phyloP scores from a whole-genome alignment of 2,329 filamentous ascomycete species.

The Pestalotiopsis sp. region DNA sequence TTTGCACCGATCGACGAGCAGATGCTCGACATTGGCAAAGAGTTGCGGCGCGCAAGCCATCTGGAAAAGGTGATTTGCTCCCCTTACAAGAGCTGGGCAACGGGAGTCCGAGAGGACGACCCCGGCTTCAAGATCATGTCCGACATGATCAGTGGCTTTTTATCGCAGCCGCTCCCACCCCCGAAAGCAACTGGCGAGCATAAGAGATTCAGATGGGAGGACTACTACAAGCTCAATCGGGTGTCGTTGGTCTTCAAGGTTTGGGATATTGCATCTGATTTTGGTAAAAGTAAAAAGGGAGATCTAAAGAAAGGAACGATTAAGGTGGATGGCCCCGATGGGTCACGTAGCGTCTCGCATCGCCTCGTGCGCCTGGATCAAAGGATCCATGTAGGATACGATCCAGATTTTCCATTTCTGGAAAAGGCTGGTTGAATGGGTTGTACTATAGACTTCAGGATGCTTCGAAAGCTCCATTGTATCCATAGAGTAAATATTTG shows the following conservation, averaged over 20 bases:
- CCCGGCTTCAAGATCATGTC: neutral
- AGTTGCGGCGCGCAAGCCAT: neutral
- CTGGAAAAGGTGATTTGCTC: neutral
- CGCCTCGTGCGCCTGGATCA: neutral
- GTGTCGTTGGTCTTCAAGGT: neutral
- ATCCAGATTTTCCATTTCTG: constrained; percentile 1
- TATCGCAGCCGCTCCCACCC: neutral
- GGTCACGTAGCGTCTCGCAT: neutral
- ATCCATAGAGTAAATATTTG: too few relatives aligned
- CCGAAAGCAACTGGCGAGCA: neutral
- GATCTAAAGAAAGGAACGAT: neutral
- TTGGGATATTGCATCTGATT: constrained; percentile 11
- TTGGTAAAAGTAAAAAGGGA: neutral
- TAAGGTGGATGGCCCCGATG: neutral
- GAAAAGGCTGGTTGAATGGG: neutral
- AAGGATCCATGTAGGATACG: constrained; percentile 3
- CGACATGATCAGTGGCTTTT: constrained; percentile 1
- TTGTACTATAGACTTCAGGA: neutral
- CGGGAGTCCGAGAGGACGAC: neutral
- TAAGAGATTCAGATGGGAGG: constrained; percentile 10
- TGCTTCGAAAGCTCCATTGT: too few relatives aligned
- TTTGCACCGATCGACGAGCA: constrained; percentile 2
- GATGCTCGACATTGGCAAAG: neutral
- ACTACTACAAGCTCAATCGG: constrained; percentile 5
- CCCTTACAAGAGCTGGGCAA: neutral